These are phyloP conservation scores for Theobroma grandiflorum DNA, from an alignment of 441 rosid genomes.

Conservation along the genomic window DNA sequence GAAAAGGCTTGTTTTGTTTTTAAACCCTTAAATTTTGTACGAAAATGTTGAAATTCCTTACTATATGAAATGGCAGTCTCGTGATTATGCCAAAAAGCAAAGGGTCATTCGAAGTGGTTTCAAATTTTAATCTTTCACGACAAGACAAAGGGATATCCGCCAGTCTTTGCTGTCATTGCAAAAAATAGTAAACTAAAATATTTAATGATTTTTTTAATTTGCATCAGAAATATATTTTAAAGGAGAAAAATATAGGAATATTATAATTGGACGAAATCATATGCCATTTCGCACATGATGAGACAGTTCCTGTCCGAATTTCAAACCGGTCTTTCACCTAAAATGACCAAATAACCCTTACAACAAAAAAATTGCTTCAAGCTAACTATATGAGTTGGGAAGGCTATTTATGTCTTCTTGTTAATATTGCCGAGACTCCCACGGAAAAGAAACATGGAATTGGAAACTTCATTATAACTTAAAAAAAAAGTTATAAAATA, in stretches of 20 bases:
- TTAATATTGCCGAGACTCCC: background rate
- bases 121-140: background rate
- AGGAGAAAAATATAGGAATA: background rate
- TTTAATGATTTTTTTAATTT: background rate
- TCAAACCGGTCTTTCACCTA: background rate
- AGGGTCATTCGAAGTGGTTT: conserved; percentile 7
- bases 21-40: background rate
- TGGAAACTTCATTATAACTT: background rate
- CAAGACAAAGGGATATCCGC: conserved; percentile 26
- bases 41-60: background rate
- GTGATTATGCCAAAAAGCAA: background rate
- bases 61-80: background rate
- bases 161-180: conserved; percentile 20
- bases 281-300: conserved; percentile 21
- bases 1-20: no score
- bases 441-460: background rate
- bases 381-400: background rate
- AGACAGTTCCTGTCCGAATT: background rate
- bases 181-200: background rate
- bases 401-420: background rate
- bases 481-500: no score
- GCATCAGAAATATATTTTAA: background rate
- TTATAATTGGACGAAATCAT: background rate
- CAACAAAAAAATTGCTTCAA: background rate
- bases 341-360: background rate